These are phyloP conservation scores for Trametes hirsuta DNA, from an alignment of 1,284 basidiomycete species.

Conservation along the genomic window DNA sequence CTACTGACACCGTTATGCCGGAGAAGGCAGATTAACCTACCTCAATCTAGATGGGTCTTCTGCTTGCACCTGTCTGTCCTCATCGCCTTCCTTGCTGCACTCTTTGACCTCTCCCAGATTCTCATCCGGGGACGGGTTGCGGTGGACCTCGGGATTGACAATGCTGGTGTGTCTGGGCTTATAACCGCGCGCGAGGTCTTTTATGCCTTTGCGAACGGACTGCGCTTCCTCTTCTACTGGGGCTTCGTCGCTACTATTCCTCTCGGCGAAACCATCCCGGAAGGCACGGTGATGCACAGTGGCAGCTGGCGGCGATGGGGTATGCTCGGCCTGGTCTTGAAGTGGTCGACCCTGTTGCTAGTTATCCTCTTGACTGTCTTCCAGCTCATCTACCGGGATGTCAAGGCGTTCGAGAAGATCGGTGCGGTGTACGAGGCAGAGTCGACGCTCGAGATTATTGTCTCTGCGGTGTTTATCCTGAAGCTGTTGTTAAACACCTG, in stretches of 20 bases:
- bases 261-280: constrained; percentile 39
- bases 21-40: constrained; percentile 2
- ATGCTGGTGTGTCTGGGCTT: constrained; percentile 39
- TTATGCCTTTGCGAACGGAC: constrained; percentile 57
- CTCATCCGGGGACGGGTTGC: constrained; percentile 44
- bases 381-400: constrained; percentile 67
- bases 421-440: constrained; percentile 61
- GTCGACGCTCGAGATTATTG: constrained; percentile 56
- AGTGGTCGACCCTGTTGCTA: constrained; percentile 51
- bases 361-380: constrained; percentile 52
- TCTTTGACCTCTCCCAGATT: constrained; percentile 65
- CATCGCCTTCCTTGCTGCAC: constrained; percentile 61
- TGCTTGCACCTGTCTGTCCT: constrained; percentile 61
- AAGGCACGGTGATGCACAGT: constrained; percentile 44
- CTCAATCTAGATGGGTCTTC: constrained; percentile 45
- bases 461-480: constrained; percentile 61
- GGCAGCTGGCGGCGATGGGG: constrained; percentile 71
- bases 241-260: constrained; percentile 61
- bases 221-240: constrained; percentile 73
- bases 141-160: constrained; percentile 29
- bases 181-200: constrained; percentile 61
- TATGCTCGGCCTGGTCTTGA: constrained; percentile 50
- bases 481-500: constrained; percentile 65
- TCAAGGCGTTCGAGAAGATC: constrained; percentile 44
- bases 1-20: constrained; percentile 1